Base-by-base conservation (phyloP, 2,329 filamentous ascomycete genomes). In the Nemania bipapillata region DNA sequence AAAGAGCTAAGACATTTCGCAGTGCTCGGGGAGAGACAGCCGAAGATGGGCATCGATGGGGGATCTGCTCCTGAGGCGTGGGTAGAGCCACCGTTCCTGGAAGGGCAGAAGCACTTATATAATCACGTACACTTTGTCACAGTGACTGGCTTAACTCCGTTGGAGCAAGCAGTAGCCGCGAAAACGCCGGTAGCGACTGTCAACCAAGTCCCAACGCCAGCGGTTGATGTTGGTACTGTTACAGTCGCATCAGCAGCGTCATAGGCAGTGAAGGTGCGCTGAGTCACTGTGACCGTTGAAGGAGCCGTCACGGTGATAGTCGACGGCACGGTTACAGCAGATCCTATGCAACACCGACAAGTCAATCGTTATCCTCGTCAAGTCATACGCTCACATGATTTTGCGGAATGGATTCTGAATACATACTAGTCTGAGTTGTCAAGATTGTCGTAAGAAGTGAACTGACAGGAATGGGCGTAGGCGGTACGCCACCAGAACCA, bases 141-240 rank as follows among this genome's bases (percentile, higher is more conserved):
- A 2, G 57, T 70, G 20, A 60, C 26, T n/a, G 60, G 65, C 20
- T 70, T 62, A 22, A 22, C 65, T 45, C 50, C 64, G 35, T 58
- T 45, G 5, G 60, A 42, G 45, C 67, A 70, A n/a, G 64, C 64
- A 45, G 55, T 64, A 24, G 50, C 37, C 5, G 54, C 49, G 28
- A 63, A 70, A 2, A 37, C 20, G n/a, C 42, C 67, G 20, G 63
- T 69, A 5, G 63, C 66, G 15, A 66, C 57, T n/a, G 58, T 63
- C 20, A 20, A 54, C 22, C 5, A 8, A 22, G 17, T 20, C 12
- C 49, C 49, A 5, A 30, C 9, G 20, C 35, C 26, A 12, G 11
- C 15, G 3, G 63, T 63, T 17, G 37, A 60, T 5, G 67, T 63
- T 32, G 54, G 55, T 6, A 67, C 12, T 2, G 64, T 70, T n/a